phyloP scores from a whole-genome alignment of 805 yeast genomes.

The Myxozyma neglecta region DNA sequence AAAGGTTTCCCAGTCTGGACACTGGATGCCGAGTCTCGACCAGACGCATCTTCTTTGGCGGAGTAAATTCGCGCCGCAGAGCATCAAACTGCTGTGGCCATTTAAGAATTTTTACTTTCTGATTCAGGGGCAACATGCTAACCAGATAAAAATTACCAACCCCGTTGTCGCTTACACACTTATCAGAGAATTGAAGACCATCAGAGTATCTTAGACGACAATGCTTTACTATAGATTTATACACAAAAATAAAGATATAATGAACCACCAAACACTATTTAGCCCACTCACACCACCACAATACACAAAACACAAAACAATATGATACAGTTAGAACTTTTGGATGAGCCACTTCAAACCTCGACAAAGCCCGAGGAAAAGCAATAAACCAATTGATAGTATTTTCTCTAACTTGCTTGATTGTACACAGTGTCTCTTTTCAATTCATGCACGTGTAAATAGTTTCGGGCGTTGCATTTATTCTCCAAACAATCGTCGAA shows the following conservation, averaged over 20 bases:
- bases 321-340: conserved; percentile 8
- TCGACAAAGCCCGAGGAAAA: not conserved
- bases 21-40: not conserved
- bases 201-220: not conserved
- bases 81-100: not conserved
- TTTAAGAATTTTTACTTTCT: not conserved
- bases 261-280: not conserved
- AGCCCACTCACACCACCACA: not conserved
- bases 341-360: not conserved
- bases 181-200: not conserved
- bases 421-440: not conserved
- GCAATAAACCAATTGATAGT: not conserved
- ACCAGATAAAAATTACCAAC: not conserved
- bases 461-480: conserved; percentile 36
- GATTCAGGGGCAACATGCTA: not conserved
- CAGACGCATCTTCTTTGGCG: not conserved
- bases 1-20: not conserved
- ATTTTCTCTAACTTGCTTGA: not conserved
- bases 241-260: conserved; percentile 2
- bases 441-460: not conserved
- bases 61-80: not conserved
- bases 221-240: conserved; percentile 9
- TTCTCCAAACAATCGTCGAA: conserved; percentile 93
- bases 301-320: not conserved
- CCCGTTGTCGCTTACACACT: not conserved